Percentiles rank a stretch among this genome's conserved stretches.
phyloP scores from a whole-genome alignment of 23 red algal genomes.

The Chondrus crispus region DNA sequence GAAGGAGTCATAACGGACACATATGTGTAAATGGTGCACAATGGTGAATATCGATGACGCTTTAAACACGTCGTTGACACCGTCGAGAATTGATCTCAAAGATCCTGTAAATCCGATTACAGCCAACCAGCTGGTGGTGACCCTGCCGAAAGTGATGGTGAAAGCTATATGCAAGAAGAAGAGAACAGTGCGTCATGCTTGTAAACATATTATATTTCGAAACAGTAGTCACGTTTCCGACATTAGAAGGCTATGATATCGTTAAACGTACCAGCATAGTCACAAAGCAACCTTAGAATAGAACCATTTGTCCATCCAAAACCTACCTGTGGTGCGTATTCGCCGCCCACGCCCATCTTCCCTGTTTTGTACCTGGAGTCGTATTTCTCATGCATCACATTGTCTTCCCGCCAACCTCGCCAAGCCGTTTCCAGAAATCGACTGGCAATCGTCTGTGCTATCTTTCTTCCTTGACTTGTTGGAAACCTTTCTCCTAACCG shows the following conservation, averaged over 20 bases:
- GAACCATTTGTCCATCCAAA: slow-evolving; percentile 98
- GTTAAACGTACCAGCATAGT: background rate
- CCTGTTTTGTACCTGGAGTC: slow-evolving; percentile 44
- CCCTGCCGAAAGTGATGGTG: background rate
- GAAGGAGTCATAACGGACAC: too few species aligned
- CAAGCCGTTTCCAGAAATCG: slow-evolving; percentile 46
- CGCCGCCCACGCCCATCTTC: slow-evolving; percentile 69
- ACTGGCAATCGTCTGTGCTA: slow-evolving; percentile 48
- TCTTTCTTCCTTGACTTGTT: background rate
- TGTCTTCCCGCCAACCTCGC: slow-evolving; percentile 58
- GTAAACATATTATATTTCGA: background rate
- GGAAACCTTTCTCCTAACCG: background rate
- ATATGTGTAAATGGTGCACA: too few species aligned
- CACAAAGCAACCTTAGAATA: slow-evolving; percentile 56
- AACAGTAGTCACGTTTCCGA: too few species aligned
- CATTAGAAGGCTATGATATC: too few species aligned
- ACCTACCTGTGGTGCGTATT: slow-evolving; percentile 84
- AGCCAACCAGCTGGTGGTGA: background rate
- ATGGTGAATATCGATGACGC: too few species aligned
- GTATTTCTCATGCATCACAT: slow-evolving; percentile 90
- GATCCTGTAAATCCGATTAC: background rate
- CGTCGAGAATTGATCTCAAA: background rate
- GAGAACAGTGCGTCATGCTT: background rate
- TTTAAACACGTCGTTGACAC: background rate
- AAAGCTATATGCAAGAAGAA: background rate